phyloP scores from a whole-genome alignment of 768 basidiomycete species.

The Tulasnella sp. region DNA sequence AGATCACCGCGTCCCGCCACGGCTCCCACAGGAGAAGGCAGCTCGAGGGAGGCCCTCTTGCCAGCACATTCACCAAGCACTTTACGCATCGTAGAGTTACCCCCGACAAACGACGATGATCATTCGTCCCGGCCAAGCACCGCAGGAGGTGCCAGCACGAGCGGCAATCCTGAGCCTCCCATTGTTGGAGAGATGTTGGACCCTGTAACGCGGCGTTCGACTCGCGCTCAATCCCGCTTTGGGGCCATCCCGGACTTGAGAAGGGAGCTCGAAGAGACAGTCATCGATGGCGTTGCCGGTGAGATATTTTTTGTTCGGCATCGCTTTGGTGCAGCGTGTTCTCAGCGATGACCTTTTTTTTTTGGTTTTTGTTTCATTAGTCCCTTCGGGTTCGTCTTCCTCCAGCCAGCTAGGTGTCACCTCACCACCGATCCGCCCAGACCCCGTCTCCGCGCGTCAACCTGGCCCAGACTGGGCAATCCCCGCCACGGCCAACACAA shows the following conservation, averaged over 20 bases:
- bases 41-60: not conserved
- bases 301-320: not conserved
- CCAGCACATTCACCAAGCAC: not conserved
- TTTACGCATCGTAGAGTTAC: not conserved
- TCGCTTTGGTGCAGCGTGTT: no score
- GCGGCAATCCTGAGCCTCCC: not conserved
- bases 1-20: constrained; percentile 16
- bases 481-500: not conserved
- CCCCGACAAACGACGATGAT: not conserved
- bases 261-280: constrained; percentile 20
- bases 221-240: not conserved
- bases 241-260: constrained; percentile 1
- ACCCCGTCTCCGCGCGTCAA: not conserved
- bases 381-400: not conserved
- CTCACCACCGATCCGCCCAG: not conserved
- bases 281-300: constrained; percentile 22
- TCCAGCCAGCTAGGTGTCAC: not conserved
- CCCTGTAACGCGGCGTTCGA: not conserved
- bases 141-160: not conserved
- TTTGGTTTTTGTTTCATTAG: not conserved
- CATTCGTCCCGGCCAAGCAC: not conserved
- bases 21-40: constrained; percentile 10
- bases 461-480: not conserved
- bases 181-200: not conserved
- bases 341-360: not conserved